Evolutionary conservation across 2,329 filamentous ascomycete genomes (phyloP).

Genomic region (Colletotrichum sp.): DNA sequence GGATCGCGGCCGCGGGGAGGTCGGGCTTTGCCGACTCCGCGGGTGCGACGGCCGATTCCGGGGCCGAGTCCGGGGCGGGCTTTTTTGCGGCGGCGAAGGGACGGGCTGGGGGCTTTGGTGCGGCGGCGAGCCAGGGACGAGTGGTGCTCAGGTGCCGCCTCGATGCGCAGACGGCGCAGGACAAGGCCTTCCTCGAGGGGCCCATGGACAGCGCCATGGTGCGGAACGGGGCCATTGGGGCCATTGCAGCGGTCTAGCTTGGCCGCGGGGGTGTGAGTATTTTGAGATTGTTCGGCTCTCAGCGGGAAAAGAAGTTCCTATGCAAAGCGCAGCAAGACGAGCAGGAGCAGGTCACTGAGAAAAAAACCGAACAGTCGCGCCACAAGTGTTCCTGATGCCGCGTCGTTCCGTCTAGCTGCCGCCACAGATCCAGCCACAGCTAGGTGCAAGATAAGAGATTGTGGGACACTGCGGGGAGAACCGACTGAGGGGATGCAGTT

Average conservation of each 20-base stretch:
- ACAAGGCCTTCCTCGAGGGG: constrained; percentile 36
- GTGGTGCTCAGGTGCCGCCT: constrained; percentile 53
- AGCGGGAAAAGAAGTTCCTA: not conserved
- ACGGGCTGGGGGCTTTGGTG: constrained; percentile 26
- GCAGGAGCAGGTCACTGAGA: not conserved
- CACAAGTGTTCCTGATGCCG: not conserved
- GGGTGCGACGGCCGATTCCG: constrained; percentile 1
- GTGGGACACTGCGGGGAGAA: constrained; percentile 8
- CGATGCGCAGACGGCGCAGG: constrained; percentile 58
- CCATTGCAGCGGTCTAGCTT: not conserved
- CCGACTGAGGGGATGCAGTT: not conserved
- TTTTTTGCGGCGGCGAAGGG: constrained; percentile 33
- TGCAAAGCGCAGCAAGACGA: not conserved
- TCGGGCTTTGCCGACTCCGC: constrained; percentile 37
- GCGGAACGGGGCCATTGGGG: constrained; percentile 10
- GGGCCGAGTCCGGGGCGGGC: constrained; percentile 20
- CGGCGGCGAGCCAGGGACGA: constrained; percentile 36
- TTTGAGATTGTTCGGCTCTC: not conserved
- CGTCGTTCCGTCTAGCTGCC: not conserved
- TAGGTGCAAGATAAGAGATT: not conserved
- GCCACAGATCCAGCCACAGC: constrained; percentile 8
- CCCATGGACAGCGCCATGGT: constrained; percentile 33
- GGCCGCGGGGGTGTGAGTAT: not conserved
- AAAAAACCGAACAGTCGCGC: constrained; percentile 2
- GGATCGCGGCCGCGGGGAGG: constrained; percentile 52